Evolutionary conservation across 352 stramenopile genomes (phyloP), one percentile per base, ranked within the genome.

Genomic region (Peronospora destructor): DNA sequence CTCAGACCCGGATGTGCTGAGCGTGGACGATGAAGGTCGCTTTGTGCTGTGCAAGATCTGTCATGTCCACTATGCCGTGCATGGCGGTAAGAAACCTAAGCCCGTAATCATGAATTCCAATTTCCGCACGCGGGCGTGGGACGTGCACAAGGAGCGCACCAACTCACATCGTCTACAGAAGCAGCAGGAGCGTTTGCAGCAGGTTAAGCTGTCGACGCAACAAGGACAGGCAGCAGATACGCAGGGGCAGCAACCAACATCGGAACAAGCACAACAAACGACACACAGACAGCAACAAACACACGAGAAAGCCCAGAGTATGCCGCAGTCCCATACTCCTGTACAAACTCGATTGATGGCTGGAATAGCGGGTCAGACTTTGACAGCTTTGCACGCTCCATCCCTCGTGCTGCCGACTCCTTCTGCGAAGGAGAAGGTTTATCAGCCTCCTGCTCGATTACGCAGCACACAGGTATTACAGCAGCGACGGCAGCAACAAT

Each of bases 31-130:
- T 53, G 76, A 87, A 54, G 78, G 78, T 21, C 71, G 73, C 23
- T 87, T 83, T 44, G 78, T 89, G 56, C 64, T 89, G 43, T 89
- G 78, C 56, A 87, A 86, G 53, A 82, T 89, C 52, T 89, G 78
- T 52, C 78, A 89, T 53, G 72, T 87, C 30, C 76, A 89, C 56
- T 89, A 86, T 58, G 76, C 78, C 8, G 73, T 89, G 33, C 76
- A 89, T 45, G 78, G 78, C 45, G 78, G 78, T 45, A 89, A 89
- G 69, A 85, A 84, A 44, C 78, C 78, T 39, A 86, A 86, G 40
- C 78, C 78, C 6, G 76, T 89, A 28, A 79, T 89, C 48, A 87
- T 89, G 76, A 89, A 89, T 64, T 85, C 78, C 17, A 78, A 81
- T 41, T 89, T 89, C 53, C 78, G 78, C 40, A 85, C 73, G 40